Evolutionary conservation across 2,329 filamentous ascomycete genomes (phyloP), one percentile per base, ranked within the genome.

Genomic region (Pseudopyricularia javanii): DNA sequence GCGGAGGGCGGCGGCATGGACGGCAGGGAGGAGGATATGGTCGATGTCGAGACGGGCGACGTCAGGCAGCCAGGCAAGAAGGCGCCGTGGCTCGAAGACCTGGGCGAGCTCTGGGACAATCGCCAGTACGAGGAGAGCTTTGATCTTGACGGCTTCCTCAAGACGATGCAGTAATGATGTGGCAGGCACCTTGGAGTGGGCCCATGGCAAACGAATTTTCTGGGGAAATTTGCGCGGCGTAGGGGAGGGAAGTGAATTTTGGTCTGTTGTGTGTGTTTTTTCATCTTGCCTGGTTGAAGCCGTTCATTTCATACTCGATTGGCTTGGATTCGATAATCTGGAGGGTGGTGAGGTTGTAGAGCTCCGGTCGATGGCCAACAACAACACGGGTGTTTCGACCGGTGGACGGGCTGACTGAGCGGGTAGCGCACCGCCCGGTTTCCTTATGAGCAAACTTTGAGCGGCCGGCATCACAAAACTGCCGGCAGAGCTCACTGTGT

Each of bases 101-200:
- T 98, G 54, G 91, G 89, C 54, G 93, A 98, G 68, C 72, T 98
- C 30, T 98, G 93, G 91, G 93, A 98, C 66, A 91, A 96, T 66
- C 85, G 84, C 65, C 91, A 96, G 73, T 98, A 98, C 68, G 90
- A 96, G 70, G 93, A 98, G 72, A 94, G 95, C 68, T 97, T 96
- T 67, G 89, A 97, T 66, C 72, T 98, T 59, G 90, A 95, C 62
- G 91, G 88, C 3, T 98, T 97, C 72, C 77, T 98, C 72, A 91
- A 90, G 67, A 94, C 82, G 60, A 96, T 98, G 88, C 88, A 89
- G 55, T 76, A 52, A 35, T 20, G 9, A 11, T n/a, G 12, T 43
- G 37, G n/a, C 32, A 9, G 3, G n/a, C 37, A 43, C 17, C 37
- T 22, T 43, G 17, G 37, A 43, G 22, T 43, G 37, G 37, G n/a